Evolutionary conservation across 2,329 filamentous ascomycete genomes (phyloP).

Genomic region (Scleromitrula shiraiana): DNA sequence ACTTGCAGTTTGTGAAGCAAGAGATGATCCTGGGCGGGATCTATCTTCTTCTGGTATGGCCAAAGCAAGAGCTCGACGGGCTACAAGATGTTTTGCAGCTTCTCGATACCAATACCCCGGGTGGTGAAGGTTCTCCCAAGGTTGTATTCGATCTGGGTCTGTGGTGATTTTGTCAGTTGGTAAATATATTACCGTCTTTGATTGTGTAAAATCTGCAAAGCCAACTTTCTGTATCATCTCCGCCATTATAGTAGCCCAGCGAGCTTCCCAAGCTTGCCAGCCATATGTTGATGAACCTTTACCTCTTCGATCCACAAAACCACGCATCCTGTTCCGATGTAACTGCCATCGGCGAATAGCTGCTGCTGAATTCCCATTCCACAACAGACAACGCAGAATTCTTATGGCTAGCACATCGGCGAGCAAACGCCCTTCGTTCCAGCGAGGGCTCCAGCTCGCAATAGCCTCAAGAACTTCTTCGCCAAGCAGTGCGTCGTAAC

Average conservation of each 20-base stretch:
- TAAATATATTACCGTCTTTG: conserved; percentile 40
- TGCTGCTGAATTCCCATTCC: conserved; percentile 68
- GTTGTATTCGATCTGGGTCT: conserved; percentile 48
- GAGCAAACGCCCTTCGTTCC: conserved; percentile 85
- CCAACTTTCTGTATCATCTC: conserved; percentile 48
- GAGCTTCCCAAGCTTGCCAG: conserved; percentile 88
- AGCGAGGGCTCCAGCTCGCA: conserved; percentile 81
- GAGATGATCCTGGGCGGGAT: conserved; percentile 40
- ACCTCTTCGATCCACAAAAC: conserved; percentile 74
- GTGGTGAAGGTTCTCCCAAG: conserved; percentile 59
- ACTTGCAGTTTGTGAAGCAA: conserved; percentile 39
- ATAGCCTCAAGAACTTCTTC: conserved; percentile 82
- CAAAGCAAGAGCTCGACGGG: conserved; percentile 45
- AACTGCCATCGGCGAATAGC: conserved; percentile 74
- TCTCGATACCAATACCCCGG: conserved; percentile 59
- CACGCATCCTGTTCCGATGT: conserved; percentile 66
- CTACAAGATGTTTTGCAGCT: conserved; percentile 48
- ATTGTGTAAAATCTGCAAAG: conserved; percentile 41
- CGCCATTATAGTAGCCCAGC: conserved; percentile 58
- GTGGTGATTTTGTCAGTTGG: conserved; percentile 48
- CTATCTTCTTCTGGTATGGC: conserved; percentile 54
- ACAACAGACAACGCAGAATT: conserved; percentile 73
- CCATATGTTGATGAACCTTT: conserved; percentile 84
- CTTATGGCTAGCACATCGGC: conserved; percentile 77
- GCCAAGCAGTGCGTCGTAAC: conserved; percentile 75